Conservation (phyloP, 140 eudicot genomes). For the Stevia rebaudiana region DNA sequence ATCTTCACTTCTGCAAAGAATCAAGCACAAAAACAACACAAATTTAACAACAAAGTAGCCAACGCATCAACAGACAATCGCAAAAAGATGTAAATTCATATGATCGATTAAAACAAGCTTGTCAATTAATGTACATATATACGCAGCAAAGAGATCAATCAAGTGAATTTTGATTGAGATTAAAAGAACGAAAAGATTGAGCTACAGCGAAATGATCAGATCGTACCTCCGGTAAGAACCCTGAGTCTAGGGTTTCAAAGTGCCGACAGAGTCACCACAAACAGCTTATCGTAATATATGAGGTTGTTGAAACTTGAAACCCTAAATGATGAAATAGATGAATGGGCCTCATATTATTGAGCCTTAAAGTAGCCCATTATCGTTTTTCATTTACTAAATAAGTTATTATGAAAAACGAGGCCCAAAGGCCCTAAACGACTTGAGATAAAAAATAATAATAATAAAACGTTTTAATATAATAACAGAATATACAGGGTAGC, state of each 20-base stretch:
- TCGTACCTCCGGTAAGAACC: slow-evolving; percentile 24
- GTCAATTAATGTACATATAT: not conserved
- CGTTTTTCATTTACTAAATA: not conserved
- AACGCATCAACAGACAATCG: not conserved
- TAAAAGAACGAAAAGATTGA: not conserved
- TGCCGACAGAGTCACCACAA: slow-evolving; percentile 15
- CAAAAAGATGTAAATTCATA: not conserved
- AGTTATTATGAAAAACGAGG: not conserved
- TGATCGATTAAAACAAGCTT: not conserved
- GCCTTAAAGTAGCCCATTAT: not conserved
- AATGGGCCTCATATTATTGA: slow-evolving; percentile 13
- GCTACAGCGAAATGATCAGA: not conserved
- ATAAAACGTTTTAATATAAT: no score
- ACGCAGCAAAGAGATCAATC: not conserved
- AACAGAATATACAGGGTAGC: no score
- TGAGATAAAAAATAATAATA: no score
- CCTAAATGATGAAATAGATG: not conserved
- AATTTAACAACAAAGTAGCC: not conserved
- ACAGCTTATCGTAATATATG: slow-evolving; percentile 11
- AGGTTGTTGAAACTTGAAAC: slow-evolving; percentile 24
- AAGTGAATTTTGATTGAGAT: not conserved
- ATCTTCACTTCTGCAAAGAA: slow-evolving; percentile 20
- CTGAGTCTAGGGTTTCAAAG: slow-evolving; percentile 28
- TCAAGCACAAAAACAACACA: not conserved
- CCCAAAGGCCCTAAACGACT: not conserved